Percentiles rank a stretch among this genome's conserved stretches.
These are phyloP conservation scores for Protomyces inouyei DNA, from an alignment of 1,139 yeast species.

Conservation along the genomic window DNA sequence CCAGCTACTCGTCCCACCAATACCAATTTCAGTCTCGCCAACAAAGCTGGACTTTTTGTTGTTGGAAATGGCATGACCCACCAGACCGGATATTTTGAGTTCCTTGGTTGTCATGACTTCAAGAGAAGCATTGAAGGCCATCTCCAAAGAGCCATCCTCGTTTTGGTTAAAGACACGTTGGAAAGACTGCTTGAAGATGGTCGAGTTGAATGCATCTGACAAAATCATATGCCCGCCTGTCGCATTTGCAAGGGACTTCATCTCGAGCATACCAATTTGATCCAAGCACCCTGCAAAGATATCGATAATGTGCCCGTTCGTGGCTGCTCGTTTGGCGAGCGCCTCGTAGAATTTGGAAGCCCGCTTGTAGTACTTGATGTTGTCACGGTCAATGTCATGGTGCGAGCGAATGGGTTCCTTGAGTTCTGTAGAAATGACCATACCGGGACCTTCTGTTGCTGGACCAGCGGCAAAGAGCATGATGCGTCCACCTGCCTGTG, in stretches of 20 bases:
- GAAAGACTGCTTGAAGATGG: slow-evolving; percentile 91
- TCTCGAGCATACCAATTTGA: slow-evolving; percentile 95
- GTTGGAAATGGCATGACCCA: slow-evolving; percentile 85
- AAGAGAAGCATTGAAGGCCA: slow-evolving; percentile 83
- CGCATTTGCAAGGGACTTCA: slow-evolving; percentile 79
- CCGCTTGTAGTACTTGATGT: slow-evolving; percentile 86
- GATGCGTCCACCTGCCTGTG: slow-evolving; percentile 85
- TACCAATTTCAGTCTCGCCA: slow-evolving; percentile 88
- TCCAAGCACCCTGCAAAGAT: slow-evolving; percentile 97
- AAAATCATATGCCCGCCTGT: slow-evolving; percentile 93
- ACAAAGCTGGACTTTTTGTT: slow-evolving; percentile 62
- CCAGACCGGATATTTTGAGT: slow-evolving; percentile 82
- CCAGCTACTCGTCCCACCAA: slow-evolving; percentile 89
- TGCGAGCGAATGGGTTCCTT: slow-evolving; percentile 97
- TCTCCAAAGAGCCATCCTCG: slow-evolving; percentile 70
- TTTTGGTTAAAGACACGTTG: slow-evolving; percentile 82
- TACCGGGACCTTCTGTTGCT: slow-evolving; percentile 90
- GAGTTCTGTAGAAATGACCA: slow-evolving; percentile 84
- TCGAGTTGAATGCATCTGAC: slow-evolving; percentile 93
- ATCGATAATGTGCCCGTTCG: slow-evolving; percentile 83
- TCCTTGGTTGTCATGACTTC: slow-evolving; percentile 87
- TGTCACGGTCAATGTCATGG: slow-evolving; percentile 84
- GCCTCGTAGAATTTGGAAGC: slow-evolving; percentile 81
- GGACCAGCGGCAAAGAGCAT: slow-evolving; percentile 94
- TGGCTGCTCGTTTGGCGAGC: slow-evolving; percentile 66